These are phyloP conservation scores for Pholiota adiposa DNA, from an alignment of 1,284 basidiomycete species.

Conservation along the genomic window DNA sequence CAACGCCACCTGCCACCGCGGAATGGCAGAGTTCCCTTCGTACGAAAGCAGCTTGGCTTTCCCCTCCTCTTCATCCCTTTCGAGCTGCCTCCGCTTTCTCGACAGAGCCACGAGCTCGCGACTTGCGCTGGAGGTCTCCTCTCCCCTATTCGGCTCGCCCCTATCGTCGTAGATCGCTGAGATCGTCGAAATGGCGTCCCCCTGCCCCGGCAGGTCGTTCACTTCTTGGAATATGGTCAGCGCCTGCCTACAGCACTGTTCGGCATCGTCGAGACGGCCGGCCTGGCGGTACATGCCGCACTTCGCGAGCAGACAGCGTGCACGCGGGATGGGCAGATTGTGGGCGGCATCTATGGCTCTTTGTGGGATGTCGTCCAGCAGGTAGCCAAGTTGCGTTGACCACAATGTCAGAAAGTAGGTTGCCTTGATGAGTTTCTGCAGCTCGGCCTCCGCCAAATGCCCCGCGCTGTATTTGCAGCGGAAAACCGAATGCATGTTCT, in stretches of 20 bases:
- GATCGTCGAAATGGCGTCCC: not conserved
- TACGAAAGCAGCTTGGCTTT: not conserved
- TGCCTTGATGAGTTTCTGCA: not conserved
- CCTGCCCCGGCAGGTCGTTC: not conserved
- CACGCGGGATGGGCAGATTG: not conserved
- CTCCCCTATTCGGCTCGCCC: not conserved
- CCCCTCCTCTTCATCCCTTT: not conserved
- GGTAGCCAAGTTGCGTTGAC: slow-evolving; percentile 3
- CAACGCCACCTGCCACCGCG: not conserved
- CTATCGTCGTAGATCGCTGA: not conserved
- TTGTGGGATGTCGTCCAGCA: slow-evolving; percentile 5
- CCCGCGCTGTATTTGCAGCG: not conserved
- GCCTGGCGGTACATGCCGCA: not conserved
- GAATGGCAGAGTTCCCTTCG: not conserved
- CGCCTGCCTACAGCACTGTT: not conserved
- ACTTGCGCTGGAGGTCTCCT: not conserved
- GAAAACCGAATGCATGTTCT: slow-evolving; percentile 4
- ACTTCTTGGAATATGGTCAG: not conserved
- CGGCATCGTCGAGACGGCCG: slow-evolving; percentile 1
- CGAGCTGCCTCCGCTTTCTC: not conserved
- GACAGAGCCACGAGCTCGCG: not conserved
- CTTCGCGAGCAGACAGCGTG: not conserved
- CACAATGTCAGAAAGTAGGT: slow-evolving; percentile 2
- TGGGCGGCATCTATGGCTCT: not conserved
- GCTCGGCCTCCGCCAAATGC: not conserved